Evolutionary conservation across 2,329 filamentous ascomycete genomes (phyloP).

Genomic region (Fusarium sp.): DNA sequence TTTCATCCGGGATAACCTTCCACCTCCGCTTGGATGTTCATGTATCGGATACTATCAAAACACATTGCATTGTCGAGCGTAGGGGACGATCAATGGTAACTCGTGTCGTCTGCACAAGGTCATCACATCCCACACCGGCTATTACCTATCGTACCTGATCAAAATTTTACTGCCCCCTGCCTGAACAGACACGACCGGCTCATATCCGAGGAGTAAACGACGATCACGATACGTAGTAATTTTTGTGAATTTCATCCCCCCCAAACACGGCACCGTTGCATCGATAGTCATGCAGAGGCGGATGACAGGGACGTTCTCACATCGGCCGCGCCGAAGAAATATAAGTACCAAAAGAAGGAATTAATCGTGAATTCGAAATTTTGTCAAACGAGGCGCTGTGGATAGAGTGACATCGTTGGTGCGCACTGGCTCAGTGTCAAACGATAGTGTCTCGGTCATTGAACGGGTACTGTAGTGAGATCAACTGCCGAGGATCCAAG

Average conservation of each 20-base stretch:
- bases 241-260: background rate
- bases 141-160: slow-evolving; percentile 13
- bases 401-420: slow-evolving; percentile 37
- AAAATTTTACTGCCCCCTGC: slow-evolving; percentile 19
- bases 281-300: slow-evolving; percentile 2
- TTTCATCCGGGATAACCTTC: no score
- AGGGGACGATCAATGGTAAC: background rate
- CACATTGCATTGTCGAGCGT: background rate
- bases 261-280: slow-evolving; percentile 1
- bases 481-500: slow-evolving; percentile 31
- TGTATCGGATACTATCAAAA: background rate
- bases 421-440: slow-evolving; percentile 24
- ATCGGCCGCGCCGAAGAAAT: slow-evolving; percentile 28
- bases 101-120: slow-evolving; percentile 1
- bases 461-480: slow-evolving; percentile 14
- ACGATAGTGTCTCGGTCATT: slow-evolving; percentile 36
- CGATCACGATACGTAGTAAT: slow-evolving; percentile 22
- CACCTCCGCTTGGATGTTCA: background rate
- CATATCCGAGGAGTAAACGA: slow-evolving; percentile 17
- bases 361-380: slow-evolving; percentile 20
- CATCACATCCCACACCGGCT: slow-evolving; percentile 8
- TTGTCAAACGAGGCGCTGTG: slow-evolving; percentile 25
- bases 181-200: slow-evolving; percentile 8
- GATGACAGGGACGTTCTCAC: slow-evolving; percentile 1
- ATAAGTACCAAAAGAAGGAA: slow-evolving; percentile 27